A percentile compares a stretch with the other conserved stretches of the same genome.
Conservation (phyloP, 352 stramenopile species). For the Pythium angustatum region DNA sequence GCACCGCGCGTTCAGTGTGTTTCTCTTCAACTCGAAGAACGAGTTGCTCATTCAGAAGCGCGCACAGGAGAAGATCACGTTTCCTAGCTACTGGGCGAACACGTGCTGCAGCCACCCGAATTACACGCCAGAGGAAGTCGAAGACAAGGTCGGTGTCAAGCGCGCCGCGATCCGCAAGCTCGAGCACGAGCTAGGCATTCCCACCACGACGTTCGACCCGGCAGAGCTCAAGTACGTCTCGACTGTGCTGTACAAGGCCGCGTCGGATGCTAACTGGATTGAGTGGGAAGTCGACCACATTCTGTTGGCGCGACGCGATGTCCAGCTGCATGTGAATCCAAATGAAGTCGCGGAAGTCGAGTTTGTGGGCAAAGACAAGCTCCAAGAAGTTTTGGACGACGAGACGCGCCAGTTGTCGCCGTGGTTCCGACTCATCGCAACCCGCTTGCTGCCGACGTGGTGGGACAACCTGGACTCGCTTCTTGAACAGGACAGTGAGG, state of each 20-base stretch:
- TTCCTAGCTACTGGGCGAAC: slow-evolving; percentile 99
- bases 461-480: slow-evolving; percentile 71
- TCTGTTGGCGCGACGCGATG: slow-evolving; percentile 86
- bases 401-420: slow-evolving; percentile 64
- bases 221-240: slow-evolving; percentile 96
- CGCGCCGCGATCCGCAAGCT: slow-evolving; percentile 97
- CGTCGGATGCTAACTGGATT: slow-evolving; percentile 91
- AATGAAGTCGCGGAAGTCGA: slow-evolving; percentile 93
- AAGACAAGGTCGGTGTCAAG: slow-evolving; percentile 85
- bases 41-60: slow-evolving; percentile 91
- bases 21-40: slow-evolving; percentile 87
- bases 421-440: slow-evolving; percentile 85
- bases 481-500: slow-evolving; percentile 48
- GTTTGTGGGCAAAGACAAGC: slow-evolving; percentile 78
- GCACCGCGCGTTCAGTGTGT: slow-evolving; percentile 86
- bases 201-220: slow-evolving; percentile 67
- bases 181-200: slow-evolving; percentile 98
- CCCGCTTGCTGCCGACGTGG: slow-evolving; percentile 65
- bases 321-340: slow-evolving; percentile 88
- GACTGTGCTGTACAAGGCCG: slow-evolving; percentile 96
- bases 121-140: slow-evolving; percentile 89
- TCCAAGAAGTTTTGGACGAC: slow-evolving; percentile 60
- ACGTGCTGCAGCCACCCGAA: slow-evolving; percentile 99
- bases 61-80: slow-evolving; percentile 98
- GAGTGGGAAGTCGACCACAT: slow-evolving; percentile 99